Base-by-base conservation (phyloP, 2,329 filamentous ascomycete genomes). In the Ceratocystiopsis minuta region DNA sequence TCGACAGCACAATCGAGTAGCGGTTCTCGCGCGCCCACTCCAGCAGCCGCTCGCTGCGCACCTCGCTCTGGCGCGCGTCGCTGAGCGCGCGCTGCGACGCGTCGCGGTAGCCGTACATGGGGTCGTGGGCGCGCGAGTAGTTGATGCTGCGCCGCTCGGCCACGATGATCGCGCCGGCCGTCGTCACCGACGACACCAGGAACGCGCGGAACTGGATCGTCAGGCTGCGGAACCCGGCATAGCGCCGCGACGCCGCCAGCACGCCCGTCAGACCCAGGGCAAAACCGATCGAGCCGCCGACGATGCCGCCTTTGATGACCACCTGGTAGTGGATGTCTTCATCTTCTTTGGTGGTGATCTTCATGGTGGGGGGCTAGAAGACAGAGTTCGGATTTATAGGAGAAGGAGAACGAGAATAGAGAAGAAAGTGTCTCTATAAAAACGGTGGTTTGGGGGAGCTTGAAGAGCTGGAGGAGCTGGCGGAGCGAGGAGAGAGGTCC, bases 261-360 rank as follows among this genome's bases (percentile, higher is more conserved):
- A 93, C 79, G 54, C 77, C 84, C 24, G 67, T 66, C 10, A 73
- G 51, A 48, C 88, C 87, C 31, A 76, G 54, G 34, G 63, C 67
- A 3, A 86, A 63, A 48, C 90, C 87, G 37, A 75, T 52, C 13
- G 68, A 41, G 48, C 82, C 82, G 50, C 88, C 90, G 49, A 81
- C 60, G 48, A 75, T 55, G 52, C 90, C 88, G 51, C 86, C 87
- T 57, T 75, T 78, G 51, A 96, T 56, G 46, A 92, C 90, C 45
- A 72, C 66, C 57, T 68, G 64, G 72, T 92, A 94, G 71, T 95
- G 87, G 42, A 73, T 82, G 46, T 68, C 60, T 64, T 95, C 87
- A 65, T 95, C 84, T 73, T 95, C 85, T 59, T 88, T 85, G 53
- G 82, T 92, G 58, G 96, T 72, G 57, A 96, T 68, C 79, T 95